phyloP scores from a whole-genome alignment of 108 stramenopile genomes.

The Cylindrotheca closterium region DNA sequence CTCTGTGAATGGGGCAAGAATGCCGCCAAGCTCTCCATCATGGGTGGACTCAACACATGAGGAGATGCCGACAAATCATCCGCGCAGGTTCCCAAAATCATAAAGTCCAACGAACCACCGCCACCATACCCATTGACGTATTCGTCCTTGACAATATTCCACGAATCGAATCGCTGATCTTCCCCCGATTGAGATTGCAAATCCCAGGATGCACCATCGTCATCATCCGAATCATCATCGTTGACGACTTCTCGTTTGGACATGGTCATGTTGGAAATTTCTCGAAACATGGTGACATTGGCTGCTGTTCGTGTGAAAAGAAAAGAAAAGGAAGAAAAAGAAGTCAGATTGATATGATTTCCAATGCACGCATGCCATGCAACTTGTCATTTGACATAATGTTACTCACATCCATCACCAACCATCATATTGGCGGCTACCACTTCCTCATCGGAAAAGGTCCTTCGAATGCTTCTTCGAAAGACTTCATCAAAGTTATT shows the following conservation, averaged over 20 bases:
- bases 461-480: slow-evolving; percentile 19
- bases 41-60: slow-evolving; percentile 75
- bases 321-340: background rate
- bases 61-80: slow-evolving; percentile 56
- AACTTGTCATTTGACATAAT: too few relatives aligned
- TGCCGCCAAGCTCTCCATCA: slow-evolving; percentile 76
- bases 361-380: too few relatives aligned
- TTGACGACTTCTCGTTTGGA: background rate
- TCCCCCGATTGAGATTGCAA: slow-evolving; percentile 9
- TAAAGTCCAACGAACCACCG: slow-evolving; percentile 61
- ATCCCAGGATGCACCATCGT: slow-evolving; percentile 40
- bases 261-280: slow-evolving; percentile 12
- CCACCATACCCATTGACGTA: slow-evolving; percentile 75
- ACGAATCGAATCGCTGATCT: slow-evolving; percentile 46
- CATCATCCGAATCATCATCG: slow-evolving; percentile 27
- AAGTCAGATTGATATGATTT: background rate
- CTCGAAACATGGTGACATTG: slow-evolving; percentile 1
- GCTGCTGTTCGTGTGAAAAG: background rate
- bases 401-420: slow-evolving; percentile 7
- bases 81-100: slow-evolving; percentile 67
- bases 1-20: slow-evolving; percentile 57
- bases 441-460: slow-evolving; percentile 38
- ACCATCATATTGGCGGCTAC: slow-evolving; percentile 6
- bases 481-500: slow-evolving; percentile 25
- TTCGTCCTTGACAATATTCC: slow-evolving; percentile 74